Conservation (phyloP, 148 eudicot species). For the Pouteria glomerata region DNA sequence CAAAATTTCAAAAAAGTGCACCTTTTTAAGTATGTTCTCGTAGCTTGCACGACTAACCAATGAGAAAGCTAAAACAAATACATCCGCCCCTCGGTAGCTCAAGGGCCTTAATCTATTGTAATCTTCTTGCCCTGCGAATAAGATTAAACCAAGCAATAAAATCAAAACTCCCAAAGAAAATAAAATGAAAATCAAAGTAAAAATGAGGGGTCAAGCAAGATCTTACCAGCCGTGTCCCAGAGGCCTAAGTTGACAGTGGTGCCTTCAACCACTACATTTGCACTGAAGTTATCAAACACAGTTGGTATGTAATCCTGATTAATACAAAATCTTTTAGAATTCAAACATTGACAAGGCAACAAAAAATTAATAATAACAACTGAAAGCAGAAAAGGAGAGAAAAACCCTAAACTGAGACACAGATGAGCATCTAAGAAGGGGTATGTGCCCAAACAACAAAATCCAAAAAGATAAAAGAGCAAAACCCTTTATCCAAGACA, state of each 20-base stretch:
- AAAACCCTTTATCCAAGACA: constrained; percentile 5
- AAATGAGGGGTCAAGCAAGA: constrained; percentile 8
- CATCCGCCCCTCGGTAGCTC: constrained; percentile 96
- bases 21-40: constrained; percentile 91
- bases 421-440: too few species aligned
- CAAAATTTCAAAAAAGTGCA: constrained; percentile 18
- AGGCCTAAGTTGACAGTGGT: constrained; percentile 94
- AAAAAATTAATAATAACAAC: constrained; percentile 6
- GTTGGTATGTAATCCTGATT: constrained; percentile 93
- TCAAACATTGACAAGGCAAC: too few species aligned
- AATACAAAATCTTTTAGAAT: constrained; percentile 7
- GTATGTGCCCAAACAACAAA: constrained; percentile 8
- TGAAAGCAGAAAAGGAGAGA: neutral
- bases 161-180: neutral
- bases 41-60: constrained; percentile 98
- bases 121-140: constrained; percentile 82
- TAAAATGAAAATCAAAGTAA: neutral
- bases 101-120: constrained; percentile 89
- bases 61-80: constrained; percentile 92
- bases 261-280: constrained; percentile 93
- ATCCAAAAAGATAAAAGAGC: constrained; percentile 10
- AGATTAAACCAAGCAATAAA: constrained; percentile 5
- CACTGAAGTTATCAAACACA: constrained; percentile 99
- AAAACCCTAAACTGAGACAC: neutral
- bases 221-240: constrained; percentile 98